Base-by-base conservation (phyloP, 139 green algal species). In the Chlamydomonas applanata region DNA sequence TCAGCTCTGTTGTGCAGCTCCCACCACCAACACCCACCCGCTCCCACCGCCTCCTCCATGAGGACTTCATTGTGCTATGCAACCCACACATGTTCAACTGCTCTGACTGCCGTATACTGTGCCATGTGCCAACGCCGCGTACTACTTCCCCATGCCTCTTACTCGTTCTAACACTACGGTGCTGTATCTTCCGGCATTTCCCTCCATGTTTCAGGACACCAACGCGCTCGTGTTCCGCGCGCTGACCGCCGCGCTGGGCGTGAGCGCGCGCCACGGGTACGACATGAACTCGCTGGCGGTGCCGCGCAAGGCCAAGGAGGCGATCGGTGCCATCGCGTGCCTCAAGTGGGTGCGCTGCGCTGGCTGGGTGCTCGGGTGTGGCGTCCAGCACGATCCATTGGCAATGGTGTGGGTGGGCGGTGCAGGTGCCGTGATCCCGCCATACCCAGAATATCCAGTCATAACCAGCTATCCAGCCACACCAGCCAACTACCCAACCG, bases 231-330 rank as follows among this genome's bases (percentile, higher is more conserved):
- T 97, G 3, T 98, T 99, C 88, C 82, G 92, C 32, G 95, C 82
- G 14, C 76, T 99, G 25, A 88, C 92, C 2, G 78, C 89, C 1
- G 94, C 96, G 0, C 82, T 99, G 24, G 94, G 93, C 32, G 86
- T 98, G 20, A 92, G 81, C 46, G 84, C 75, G 2, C 46, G 61
- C 11, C 71, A 90, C 29, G 74, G 85, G 71, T 98, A 92, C 61
- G 96, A 97, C 79, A 88, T 99, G 73, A 99, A 99, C 89, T 94
- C 85, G 17, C 78, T 98, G 68, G 88, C 90, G 25, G 95, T 98
- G 79, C 94, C 94, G 3, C 85, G 95, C 20, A 94, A 93, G 71
- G 95, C 94, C 32, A 94, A 81, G 69, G 75, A 76, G 66, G 93
- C 96, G 35, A 98, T 99, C 44, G 96, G 96, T 0, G 93, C 88